Base-by-base conservation (phyloP, 78 protist genomes). In the Reticulomyxa filosa region DNA sequence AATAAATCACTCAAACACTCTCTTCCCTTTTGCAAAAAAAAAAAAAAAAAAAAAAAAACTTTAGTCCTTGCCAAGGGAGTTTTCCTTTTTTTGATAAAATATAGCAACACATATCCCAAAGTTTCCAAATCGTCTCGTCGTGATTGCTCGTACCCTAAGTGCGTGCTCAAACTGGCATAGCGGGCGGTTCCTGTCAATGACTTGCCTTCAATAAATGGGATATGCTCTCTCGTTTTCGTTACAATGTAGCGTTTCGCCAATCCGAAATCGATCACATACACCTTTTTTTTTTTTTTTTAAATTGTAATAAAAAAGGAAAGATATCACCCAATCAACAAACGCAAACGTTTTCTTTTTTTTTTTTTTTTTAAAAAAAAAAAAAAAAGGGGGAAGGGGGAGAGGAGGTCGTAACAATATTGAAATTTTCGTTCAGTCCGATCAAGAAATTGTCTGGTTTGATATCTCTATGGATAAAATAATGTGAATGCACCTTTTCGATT, bases 61-160 rank as follows among this genome's bases (percentile, higher is more conserved):
- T 70, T 46, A 90, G 73, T 2, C 93, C 92, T 62, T 94, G 99
- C 99, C 99, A 94, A 52, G 99, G 99, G 34, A 94, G 75, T 27
- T 62, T 20, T 27, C 98, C 94, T 26, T 84, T 61, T n/a, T n/a
- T n/a, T n/a, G 67, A 75, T 56, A 71, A 93, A 88, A 73, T 86
- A 93, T 73, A 93, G 69, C 30, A 88, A 66, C 34, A 86, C 84
- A 37, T 86, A 88, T 13, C 85, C 93, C 26, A 93, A 74, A 3
- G 93, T 75, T 81, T 89, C 95, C 4, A 84, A 57, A 26, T 84
- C 90, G 61, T 83, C 90, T 0, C 90, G 66, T 13, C 90, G 52
- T 33, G n/a, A n/a, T 46, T 76, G 81, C 39, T 70, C 87, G 17
- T 76, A 76, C 46, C 96, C 94, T 23, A 76, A 69, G 38, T 94